Evolutionary conservation across 1,139 yeast species (phyloP).

Genomic region (Blastobotrys aristatus): DNA sequence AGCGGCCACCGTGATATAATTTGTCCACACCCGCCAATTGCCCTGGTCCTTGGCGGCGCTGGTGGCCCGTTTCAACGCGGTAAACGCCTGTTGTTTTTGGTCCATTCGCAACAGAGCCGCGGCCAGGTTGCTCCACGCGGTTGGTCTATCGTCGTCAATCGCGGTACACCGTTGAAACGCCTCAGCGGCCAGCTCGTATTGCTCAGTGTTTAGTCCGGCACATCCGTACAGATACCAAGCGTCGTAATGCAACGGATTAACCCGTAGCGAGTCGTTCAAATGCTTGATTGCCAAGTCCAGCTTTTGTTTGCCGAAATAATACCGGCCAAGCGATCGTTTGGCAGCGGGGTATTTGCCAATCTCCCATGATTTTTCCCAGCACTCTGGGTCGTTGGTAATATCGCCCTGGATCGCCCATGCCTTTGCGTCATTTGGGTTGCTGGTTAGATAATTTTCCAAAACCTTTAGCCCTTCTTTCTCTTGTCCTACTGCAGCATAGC

Average conservation of each 20-base stretch:
- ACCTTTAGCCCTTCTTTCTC: slow-evolving; percentile 61
- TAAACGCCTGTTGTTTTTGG: slow-evolving; percentile 71
- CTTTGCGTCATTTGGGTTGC: slow-evolving; percentile 72
- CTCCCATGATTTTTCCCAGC: slow-evolving; percentile 88
- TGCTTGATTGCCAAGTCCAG: slow-evolving; percentile 56
- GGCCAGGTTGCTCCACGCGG: slow-evolving; percentile 93
- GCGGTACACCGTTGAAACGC: slow-evolving; percentile 92
- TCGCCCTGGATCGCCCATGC: slow-evolving; percentile 86
- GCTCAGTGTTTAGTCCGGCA: slow-evolving; percentile 69
- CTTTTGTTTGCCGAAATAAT: slow-evolving; percentile 54
- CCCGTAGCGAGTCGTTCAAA: slow-evolving; percentile 66
- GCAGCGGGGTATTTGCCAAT: slow-evolving; percentile 79
- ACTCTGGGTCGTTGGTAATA: slow-evolving; percentile 64
- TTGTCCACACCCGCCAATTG: slow-evolving; percentile 91
- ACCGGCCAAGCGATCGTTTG: slow-evolving; percentile 74
- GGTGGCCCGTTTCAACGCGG: slow-evolving; percentile 75
- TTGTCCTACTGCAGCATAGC: slow-evolving; percentile 83
- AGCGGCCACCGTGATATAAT: slow-evolving; percentile 75
- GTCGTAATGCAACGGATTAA: slow-evolving; percentile 71
- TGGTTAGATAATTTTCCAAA: slow-evolving; percentile 48
- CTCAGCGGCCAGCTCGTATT: slow-evolving; percentile 78
- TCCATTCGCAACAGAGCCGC: slow-evolving; percentile 65
- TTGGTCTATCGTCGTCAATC: slow-evolving; percentile 73
- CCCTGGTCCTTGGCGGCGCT: slow-evolving; percentile 55
- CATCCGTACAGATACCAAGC: slow-evolving; percentile 96